Evolutionary conservation across 805 yeast genomes (phyloP).

Genomic region (Lipomyces lipofer): DNA sequence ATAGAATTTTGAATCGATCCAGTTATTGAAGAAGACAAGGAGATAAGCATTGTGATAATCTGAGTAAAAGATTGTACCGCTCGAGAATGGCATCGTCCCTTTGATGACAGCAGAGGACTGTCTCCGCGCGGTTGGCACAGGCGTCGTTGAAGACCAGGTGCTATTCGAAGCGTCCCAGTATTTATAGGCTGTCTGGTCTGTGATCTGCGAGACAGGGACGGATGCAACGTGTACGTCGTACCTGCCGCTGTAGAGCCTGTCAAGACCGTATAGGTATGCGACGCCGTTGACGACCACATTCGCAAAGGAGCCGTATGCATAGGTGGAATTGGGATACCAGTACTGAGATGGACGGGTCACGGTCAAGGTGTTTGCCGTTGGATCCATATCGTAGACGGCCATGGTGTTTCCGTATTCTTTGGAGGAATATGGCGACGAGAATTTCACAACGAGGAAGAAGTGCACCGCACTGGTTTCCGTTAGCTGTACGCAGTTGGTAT

Average conservation of each 20-base stretch:
- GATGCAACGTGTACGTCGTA: slow-evolving; percentile 17
- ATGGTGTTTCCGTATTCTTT: slow-evolving; percentile 7
- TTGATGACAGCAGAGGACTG: slow-evolving; percentile 11
- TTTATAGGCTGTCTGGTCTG: neutral
- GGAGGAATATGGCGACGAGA: neutral
- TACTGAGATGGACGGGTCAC: slow-evolving; percentile 2
- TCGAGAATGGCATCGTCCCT: slow-evolving; percentile 10
- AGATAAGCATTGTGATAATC: slow-evolving; percentile 13
- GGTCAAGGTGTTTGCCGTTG: neutral
- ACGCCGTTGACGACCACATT: slow-evolving; percentile 13
- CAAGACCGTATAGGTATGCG: slow-evolving; percentile 14
- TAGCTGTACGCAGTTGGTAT: slow-evolving; percentile 15
- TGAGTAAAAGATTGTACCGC: slow-evolving; percentile 15
- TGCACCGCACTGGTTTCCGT: slow-evolving; percentile 8
- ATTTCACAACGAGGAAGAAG: slow-evolving; percentile 9
- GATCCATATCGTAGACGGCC: slow-evolving; percentile 8
- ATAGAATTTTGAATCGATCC: slow-evolving; percentile 11
- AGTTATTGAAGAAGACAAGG: slow-evolving; percentile 12
- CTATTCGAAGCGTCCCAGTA: slow-evolving; percentile 6
- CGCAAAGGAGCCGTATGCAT: slow-evolving; percentile 16
- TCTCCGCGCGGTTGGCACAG: slow-evolving; percentile 12
- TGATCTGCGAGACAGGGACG: neutral
- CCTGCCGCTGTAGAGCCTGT: neutral
- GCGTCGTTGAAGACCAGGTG: neutral
- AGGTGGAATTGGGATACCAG: slow-evolving; percentile 2